Evolutionary conservation across 108 stramenopile species (phyloP), one percentile per base, ranked within the genome.

Genomic region (Epithemia pelagica): DNA sequence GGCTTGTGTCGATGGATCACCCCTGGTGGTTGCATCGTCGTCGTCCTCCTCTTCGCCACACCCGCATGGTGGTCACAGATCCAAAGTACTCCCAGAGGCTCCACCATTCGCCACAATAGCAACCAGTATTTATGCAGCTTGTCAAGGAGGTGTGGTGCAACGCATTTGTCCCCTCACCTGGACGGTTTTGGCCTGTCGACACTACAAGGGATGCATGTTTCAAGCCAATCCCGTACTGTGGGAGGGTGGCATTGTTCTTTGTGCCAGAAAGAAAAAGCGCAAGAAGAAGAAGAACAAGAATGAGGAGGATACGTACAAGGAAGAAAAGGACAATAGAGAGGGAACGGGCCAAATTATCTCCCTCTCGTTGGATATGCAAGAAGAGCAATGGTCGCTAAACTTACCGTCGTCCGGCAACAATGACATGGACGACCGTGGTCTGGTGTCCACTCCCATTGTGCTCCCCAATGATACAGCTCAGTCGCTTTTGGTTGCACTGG

Each of bases 1-100:
- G 18, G 78, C 78, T 28, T 78, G 78, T 53, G 73, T 78, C 8
- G 78, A 78, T 71, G 69, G 73, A 2, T 46, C 68, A 59, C 73
- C 78, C 15, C 54, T 70, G 25, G 21, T 74, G 1, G 3, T 62
- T 22, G 1, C 32, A 1, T 23, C 37, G 5, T 46, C 10, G 37
- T 5, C 15, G 37, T 46, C 37, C 5, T 46, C 37, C n/a, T n/a
- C n/a, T n/a, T n/a, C n/a, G n/a, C n/a, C n/a, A n/a, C n/a, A n/a
- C n/a, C n/a, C n/a, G n/a, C n/a, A n/a, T n/a, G n/a, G n/a, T n/a
- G n/a, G n/a, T n/a, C n/a, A n/a, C n/a, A n/a, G n/a, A n/a, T n/a
- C n/a, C n/a, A n/a, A n/a, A n/a, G n/a, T n/a, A n/a, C n/a, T n/a
- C n/a, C n/a, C n/a, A n/a, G n/a, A n/a, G n/a, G 37, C 37, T 10